Evolutionary conservation across 2,329 filamentous ascomycete genomes (phyloP).

Genomic region (Botrytis hyacinthi): DNA sequence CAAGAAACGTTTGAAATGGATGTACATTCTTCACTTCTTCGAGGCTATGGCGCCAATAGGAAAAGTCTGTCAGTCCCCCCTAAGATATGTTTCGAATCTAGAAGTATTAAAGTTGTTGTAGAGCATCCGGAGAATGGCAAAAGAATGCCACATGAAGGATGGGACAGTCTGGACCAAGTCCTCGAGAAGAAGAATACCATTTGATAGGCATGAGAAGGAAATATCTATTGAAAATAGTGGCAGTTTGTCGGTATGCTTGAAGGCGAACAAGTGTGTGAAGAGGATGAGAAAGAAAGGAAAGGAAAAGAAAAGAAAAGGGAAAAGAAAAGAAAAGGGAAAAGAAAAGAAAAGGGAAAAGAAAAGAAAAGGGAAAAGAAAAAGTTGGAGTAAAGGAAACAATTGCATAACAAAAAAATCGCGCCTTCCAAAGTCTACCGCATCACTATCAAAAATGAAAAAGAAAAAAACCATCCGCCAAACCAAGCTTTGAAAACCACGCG

Average conservation of each 20-base stretch:
- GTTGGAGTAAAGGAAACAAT: too few relatives aligned
- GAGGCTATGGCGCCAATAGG: not conserved
- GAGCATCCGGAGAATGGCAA: not conserved
- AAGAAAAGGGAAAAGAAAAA: too few relatives aligned
- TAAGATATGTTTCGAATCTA: not conserved
- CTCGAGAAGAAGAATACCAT: not conserved
- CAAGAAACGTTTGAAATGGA: constrained; percentile 11
- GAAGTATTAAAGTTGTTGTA: not conserved
- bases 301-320: too few relatives aligned
- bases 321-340: not conserved
- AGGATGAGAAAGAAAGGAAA: not conserved
- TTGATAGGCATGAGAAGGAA: not conserved
- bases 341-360: not conserved
- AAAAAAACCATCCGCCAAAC: not conserved
- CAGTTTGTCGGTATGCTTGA: not conserved
- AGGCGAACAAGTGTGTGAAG: not conserved
- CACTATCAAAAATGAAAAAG: not conserved
- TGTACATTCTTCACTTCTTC: constrained; percentile 7
- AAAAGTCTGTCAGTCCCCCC: not conserved
- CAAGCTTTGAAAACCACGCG: not conserved
- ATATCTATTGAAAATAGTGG: not conserved
- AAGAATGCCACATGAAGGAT: not conserved
- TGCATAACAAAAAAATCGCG: too few relatives aligned
- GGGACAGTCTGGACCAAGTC: not conserved
- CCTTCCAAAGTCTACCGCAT: not conserved